These are phyloP conservation scores for Phlyctochytrium arcticum DNA, from an alignment of 192 early-diverging fungal genomes.

Conservation along the genomic window DNA sequence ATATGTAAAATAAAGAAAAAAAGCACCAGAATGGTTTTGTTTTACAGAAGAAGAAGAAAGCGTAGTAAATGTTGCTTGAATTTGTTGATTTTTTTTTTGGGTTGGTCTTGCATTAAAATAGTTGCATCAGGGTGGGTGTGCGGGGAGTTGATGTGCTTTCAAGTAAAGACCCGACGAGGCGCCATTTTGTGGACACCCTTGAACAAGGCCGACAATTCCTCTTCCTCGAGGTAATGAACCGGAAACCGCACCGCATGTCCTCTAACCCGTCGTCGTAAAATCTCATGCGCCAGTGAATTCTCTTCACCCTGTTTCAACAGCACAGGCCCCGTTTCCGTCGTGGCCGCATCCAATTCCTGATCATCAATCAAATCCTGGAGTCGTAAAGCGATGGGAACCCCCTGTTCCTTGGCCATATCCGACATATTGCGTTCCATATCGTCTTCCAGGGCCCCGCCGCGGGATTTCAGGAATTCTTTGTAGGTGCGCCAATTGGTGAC, in stretches of 20 bases:
- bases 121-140: no score
- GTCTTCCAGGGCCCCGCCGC: conserved; percentile 18
- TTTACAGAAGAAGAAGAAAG: no score
- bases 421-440: conserved; percentile 15
- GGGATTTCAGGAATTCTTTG: conserved; percentile 11
- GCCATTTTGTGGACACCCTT: conserved; percentile 17
- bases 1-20: no score
- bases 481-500: conserved; percentile 51
- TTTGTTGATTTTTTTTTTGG: no score
- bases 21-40: no score
- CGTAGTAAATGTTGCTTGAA: no score
- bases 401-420: conserved; percentile 21
- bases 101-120: no score
- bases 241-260: conserved; percentile 28
- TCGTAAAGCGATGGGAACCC: conserved; percentile 4
- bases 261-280: conserved; percentile 3
- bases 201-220: conserved; percentile 15
- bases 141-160: no score
- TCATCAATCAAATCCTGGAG: conserved; percentile 1
- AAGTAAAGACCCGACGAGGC: conserved; percentile 35
- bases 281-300: background rate
- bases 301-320: background rate
- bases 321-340: background rate
- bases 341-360: background rate
- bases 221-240: conserved; percentile 22